Evolutionary conservation across 2,329 filamentous ascomycete genomes (phyloP).

Genomic region (Emmonsiellopsis sp.): DNA sequence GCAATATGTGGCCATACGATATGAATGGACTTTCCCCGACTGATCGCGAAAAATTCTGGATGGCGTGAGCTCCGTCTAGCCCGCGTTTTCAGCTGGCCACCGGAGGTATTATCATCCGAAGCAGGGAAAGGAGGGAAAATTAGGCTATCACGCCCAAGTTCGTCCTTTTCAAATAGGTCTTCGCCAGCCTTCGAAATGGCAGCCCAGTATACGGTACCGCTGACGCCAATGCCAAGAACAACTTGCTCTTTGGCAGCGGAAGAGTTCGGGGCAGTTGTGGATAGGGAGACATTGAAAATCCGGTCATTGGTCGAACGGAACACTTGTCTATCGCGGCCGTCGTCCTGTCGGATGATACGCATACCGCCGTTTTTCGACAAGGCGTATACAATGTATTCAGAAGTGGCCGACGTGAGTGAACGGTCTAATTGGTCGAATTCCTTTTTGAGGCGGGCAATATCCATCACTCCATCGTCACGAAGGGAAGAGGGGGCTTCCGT

Average conservation of each 20-base stretch:
- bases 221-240: conserved; percentile 85
- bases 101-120: conserved; percentile 82
- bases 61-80: conserved; percentile 83
- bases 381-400: conserved; percentile 87
- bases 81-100: conserved; percentile 89
- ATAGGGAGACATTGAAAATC: conserved; percentile 87
- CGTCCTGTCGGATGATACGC: conserved; percentile 86
- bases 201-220: conserved; percentile 95
- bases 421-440: conserved; percentile 96
- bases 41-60: conserved; percentile 89
- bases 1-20: conserved; percentile 60
- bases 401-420: conserved; percentile 79
- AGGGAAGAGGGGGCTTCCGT: conserved; percentile 50
- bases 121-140: conserved; percentile 77
- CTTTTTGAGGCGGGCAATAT: conserved; percentile 91
- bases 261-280: conserved; percentile 50
- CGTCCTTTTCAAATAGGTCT: conserved; percentile 67
- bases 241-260: conserved; percentile 58
- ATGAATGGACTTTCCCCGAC: conserved; percentile 91
- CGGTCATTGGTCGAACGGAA: conserved; percentile 88
- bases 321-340: conserved; percentile 81
- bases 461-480: conserved; percentile 72
- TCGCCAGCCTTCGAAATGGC: conserved; percentile 66
- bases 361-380: conserved; percentile 89
- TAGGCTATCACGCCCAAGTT: conserved; percentile 77